Percentiles rank a stretch among this genome's conserved stretches.
phyloP scores from a whole-genome alignment of 2,329 filamentous ascomycete genomes.

The Hirsutella thompsonii region DNA sequence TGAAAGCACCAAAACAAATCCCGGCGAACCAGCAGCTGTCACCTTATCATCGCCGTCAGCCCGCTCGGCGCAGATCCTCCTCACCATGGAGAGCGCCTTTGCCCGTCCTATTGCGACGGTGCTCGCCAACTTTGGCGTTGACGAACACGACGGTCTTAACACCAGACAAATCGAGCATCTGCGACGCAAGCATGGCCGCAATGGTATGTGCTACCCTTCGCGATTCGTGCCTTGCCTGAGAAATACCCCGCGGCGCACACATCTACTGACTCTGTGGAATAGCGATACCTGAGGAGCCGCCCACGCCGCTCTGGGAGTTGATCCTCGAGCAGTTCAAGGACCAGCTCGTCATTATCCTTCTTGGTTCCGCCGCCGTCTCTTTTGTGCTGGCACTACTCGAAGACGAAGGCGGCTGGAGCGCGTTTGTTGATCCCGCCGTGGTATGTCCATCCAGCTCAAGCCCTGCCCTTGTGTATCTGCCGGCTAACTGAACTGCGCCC shows the following conservation, averaged over 20 bases:
- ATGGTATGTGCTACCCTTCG: slow-evolving; percentile 32
- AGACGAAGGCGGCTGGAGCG: slow-evolving; percentile 86
- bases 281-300: slow-evolving; percentile 73
- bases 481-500: neutral
- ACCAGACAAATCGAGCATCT: slow-evolving; percentile 43
- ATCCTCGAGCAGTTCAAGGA: slow-evolving; percentile 99
- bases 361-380: slow-evolving; percentile 85
- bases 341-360: slow-evolving; percentile 88
- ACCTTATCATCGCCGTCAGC: slow-evolving; percentile 1
- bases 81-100: slow-evolving; percentile 50
- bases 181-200: slow-evolving; percentile 49
- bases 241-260: neutral
- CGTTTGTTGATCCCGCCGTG: slow-evolving; percentile 91
- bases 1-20: too few relatives aligned
- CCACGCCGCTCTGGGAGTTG: slow-evolving; percentile 90
- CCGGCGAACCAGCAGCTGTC: neutral
- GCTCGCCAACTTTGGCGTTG: slow-evolving; percentile 44
- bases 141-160: slow-evolving; percentile 40
- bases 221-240: too few relatives aligned
- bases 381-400: slow-evolving; percentile 91
- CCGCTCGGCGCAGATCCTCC: slow-evolving; percentile 1
- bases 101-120: slow-evolving; percentile 44
- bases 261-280: slow-evolving; percentile 6
- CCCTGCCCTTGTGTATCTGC: neutral
- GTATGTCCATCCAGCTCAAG: slow-evolving; percentile 39